These are phyloP conservation scores for Lichtheimia corymbifera DNA, from an alignment of 371 early-diverging fungal species.

Conservation along the genomic window DNA sequence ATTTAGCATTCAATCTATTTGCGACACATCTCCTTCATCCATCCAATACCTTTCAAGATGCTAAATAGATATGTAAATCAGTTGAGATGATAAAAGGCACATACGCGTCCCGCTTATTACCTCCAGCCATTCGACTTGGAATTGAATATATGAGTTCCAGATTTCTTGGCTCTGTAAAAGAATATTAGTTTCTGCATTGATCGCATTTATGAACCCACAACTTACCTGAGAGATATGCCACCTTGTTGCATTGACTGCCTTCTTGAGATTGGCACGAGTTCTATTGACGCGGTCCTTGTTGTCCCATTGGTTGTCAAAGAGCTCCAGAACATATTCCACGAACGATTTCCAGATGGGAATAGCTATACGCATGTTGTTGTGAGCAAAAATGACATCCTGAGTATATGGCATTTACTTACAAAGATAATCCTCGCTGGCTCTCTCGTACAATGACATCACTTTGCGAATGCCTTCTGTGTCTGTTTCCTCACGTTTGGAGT, in stretches of 20 bases:
- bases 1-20: not conserved
- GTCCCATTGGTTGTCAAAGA: conserved; percentile 28
- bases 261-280: conserved; percentile 40
- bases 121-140: conserved; percentile 48
- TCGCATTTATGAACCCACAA: not conserved
- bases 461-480: conserved; percentile 37
- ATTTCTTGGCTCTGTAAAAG: conserved; percentile 52
- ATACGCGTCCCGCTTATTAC: conserved; percentile 6
- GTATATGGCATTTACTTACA: conserved; percentile 39
- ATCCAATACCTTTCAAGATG: conserved; percentile 5
- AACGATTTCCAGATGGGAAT: conserved; percentile 62
- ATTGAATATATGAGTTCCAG: conserved; percentile 57
- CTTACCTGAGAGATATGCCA: conserved; percentile 50
- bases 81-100: too few species aligned
- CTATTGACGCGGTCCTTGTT: conserved; percentile 26
- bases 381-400: not conserved
- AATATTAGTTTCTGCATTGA: not conserved
- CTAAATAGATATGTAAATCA: conserved; percentile 15
- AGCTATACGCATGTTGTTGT: conserved; percentile 29
- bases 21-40: not conserved
- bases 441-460: conserved; percentile 44
- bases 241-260: conserved; percentile 44
- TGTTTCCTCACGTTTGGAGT: conserved; percentile 36
- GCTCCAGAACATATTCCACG: conserved; percentile 41
- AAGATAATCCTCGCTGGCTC: conserved; percentile 58